Conservation (phyloP, 148 eudicot species). For the Vaccinium macrocarpon region DNA sequence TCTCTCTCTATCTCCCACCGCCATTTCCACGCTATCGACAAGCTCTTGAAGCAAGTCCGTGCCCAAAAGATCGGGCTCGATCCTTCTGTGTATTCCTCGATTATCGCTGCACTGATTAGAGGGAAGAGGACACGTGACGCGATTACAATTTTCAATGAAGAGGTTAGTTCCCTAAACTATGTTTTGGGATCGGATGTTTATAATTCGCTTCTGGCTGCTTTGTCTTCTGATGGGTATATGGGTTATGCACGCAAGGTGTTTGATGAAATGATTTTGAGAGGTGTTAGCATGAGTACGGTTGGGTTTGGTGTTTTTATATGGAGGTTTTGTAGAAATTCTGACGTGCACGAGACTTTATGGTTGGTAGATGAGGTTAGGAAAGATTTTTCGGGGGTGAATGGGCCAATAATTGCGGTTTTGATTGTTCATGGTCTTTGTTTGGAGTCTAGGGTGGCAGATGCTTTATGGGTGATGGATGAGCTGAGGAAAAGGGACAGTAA, state of each 20-base stretch:
- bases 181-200: slow-evolving; percentile 46
- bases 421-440: slow-evolving; percentile 70
- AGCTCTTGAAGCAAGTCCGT: slow-evolving; percentile 47
- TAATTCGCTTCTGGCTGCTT: slow-evolving; percentile 63
- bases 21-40: slow-evolving; percentile 50
- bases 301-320: slow-evolving; percentile 78
- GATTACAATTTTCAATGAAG: slow-evolving; percentile 36
- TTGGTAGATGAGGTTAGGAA: slow-evolving; percentile 49
- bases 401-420: slow-evolving; percentile 64
- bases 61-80: slow-evolving; percentile 33
- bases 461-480: slow-evolving; percentile 49
- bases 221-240: slow-evolving; percentile 50
- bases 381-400: slow-evolving; percentile 42
- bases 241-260: slow-evolving; percentile 55
- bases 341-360: slow-evolving; percentile 35
- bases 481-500: slow-evolving; percentile 70
- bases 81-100: slow-evolving; percentile 35
- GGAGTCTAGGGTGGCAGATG: slow-evolving; percentile 48
- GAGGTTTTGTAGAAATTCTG: slow-evolving; percentile 45
- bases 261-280: slow-evolving; percentile 63
- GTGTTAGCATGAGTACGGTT: slow-evolving; percentile 58
- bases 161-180: slow-evolving; percentile 19
- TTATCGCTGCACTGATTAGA: slow-evolving; percentile 37
- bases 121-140: slow-evolving; percentile 43
- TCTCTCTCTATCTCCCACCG: slow-evolving; percentile 62